A percentile compares a stretch with the other conserved stretches of the same genome.
Evolutionary conservation across 495 filamentous ascomycete species (phyloP).

Genomic region (Neurospora hispaniola): DNA sequence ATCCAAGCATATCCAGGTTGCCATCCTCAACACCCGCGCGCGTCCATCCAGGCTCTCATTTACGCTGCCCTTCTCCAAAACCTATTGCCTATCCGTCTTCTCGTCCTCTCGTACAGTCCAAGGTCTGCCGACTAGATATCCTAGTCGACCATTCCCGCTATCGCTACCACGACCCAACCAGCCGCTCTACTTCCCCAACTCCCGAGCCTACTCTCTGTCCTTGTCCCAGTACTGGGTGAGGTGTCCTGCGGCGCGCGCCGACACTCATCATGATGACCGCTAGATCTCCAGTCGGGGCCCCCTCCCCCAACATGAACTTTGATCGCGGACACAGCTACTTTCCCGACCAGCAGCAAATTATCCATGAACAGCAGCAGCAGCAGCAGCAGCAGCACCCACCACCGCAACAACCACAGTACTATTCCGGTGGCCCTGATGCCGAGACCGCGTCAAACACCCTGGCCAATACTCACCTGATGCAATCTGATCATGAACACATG

Average conservation of each 20-base stretch:
- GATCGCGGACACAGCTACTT: constrained; percentile 14
- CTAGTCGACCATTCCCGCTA: not conserved
- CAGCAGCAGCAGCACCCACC: not conserved
- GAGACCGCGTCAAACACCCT: constrained; percentile 33
- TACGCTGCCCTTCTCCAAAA: not conserved
- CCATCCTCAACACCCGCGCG: not conserved
- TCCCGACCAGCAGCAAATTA: constrained; percentile 14
- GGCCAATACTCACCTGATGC: constrained; percentile 28
- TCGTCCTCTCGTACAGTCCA: not conserved
- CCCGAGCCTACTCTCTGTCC: not conserved
- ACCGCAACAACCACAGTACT: constrained; percentile 6
- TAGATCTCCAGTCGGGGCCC: not conserved
- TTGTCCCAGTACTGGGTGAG: not conserved
- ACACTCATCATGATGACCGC: not conserved
- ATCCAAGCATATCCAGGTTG: not conserved
- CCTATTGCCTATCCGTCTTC: not conserved
- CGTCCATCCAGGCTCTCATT: not conserved
- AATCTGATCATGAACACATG: constrained; percentile 19
- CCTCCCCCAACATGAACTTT: constrained; percentile 8
- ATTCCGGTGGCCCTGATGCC: constrained; percentile 18
- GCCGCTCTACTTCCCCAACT: not conserved
- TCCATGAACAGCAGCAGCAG: constrained; percentile 4
- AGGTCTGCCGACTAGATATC: not conserved
- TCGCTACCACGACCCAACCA: not conserved
- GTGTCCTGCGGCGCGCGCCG: not conserved